These are phyloP conservation scores for Aspergillus hiratsukae DNA, from an alignment of 2,329 filamentous ascomycete species.

Conservation along the genomic window DNA sequence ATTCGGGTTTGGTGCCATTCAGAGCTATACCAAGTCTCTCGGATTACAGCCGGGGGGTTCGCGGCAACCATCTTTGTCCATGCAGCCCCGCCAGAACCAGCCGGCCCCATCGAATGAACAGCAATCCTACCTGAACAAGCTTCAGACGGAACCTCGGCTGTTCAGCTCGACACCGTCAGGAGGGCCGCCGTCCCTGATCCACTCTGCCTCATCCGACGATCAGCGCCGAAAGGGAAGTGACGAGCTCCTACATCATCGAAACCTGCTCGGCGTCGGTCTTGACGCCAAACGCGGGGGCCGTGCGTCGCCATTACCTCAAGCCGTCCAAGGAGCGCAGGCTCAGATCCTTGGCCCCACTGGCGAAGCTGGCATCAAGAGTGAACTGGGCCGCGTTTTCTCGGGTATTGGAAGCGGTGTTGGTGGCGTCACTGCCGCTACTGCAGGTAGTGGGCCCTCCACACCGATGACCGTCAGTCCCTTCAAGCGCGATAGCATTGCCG, in stretches of 20 bases:
- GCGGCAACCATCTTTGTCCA: conserved; percentile 28
- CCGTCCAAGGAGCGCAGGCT: conserved; percentile 85
- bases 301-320: conserved; percentile 83
- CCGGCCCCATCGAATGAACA: conserved; percentile 31
- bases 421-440: conserved; percentile 45
- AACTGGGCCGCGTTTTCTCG: conserved; percentile 91
- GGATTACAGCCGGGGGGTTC: conserved; percentile 35
- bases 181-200: conserved; percentile 23
- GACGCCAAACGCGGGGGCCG: conserved; percentile 79
- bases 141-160: conserved; percentile 29
- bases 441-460: conserved; percentile 50
- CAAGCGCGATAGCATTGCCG: conserved; percentile 45
- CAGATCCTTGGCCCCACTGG: conserved; percentile 72
- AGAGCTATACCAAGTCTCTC: conserved; percentile 39
- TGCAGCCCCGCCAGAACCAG: conserved; percentile 32
- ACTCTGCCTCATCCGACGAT: conserved; percentile 31
- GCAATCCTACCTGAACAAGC: conserved; percentile 28
- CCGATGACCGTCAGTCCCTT: conserved; percentile 51
- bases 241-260: conserved; percentile 58
- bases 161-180: conserved; percentile 31
- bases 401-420: conserved; percentile 75
- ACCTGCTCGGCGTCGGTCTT: conserved; percentile 64
- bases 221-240: conserved; percentile 47
- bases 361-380: conserved; percentile 87
- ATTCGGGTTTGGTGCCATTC: conserved; percentile 39